These are phyloP conservation scores for Dryadomyces quercivorus DNA, from an alignment of 2,329 filamentous ascomycete genomes.

Conservation along the genomic window DNA sequence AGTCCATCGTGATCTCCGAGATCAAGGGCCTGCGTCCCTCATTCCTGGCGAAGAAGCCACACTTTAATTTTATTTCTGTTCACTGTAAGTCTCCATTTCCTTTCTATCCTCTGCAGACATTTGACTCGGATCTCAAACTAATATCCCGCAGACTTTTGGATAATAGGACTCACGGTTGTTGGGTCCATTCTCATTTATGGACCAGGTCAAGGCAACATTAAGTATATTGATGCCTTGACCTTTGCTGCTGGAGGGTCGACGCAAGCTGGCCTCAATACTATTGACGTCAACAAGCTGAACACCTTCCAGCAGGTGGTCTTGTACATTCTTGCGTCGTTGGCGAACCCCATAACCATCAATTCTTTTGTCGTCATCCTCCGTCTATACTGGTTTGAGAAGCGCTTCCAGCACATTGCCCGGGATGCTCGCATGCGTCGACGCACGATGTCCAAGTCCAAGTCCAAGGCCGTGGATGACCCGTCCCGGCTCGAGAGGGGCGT, in stretches of 20 bases:
- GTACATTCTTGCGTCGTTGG: slow-evolving; percentile 58
- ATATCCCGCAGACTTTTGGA: slow-evolving; percentile 40
- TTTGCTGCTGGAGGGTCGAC: slow-evolving; percentile 78
- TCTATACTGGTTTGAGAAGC: slow-evolving; percentile 96
- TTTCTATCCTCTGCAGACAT: too few relatives aligned
- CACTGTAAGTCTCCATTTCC: slow-evolving; percentile 51
- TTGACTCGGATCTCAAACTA: too few relatives aligned
- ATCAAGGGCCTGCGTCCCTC: not conserved
- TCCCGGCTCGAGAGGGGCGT: slow-evolving; percentile 49
- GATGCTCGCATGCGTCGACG: slow-evolving; percentile 57
- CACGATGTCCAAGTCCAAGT: slow-evolving; percentile 49
- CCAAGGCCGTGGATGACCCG: slow-evolving; percentile 32
- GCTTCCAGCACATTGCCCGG: slow-evolving; percentile 72
- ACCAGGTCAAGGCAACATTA: slow-evolving; percentile 40
- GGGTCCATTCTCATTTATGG: slow-evolving; percentile 69
- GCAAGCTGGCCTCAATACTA: slow-evolving; percentile 83
- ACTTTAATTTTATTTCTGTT: slow-evolving; percentile 59
- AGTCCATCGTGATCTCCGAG: not conserved
- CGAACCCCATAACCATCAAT: slow-evolving; percentile 77
- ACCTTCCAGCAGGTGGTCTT: slow-evolving; percentile 65
- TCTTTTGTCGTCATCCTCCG: slow-evolving; percentile 82
- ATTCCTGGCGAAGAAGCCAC: not conserved
- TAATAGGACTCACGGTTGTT: slow-evolving; percentile 60
- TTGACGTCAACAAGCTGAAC: slow-evolving; percentile 53
- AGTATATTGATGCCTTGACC: slow-evolving; percentile 81